A percentile compares a stretch with the other conserved stretches of the same genome.
Conservation (phyloP, 2,329 filamentous ascomycete genomes). For the Aureobasidium sp. region DNA sequence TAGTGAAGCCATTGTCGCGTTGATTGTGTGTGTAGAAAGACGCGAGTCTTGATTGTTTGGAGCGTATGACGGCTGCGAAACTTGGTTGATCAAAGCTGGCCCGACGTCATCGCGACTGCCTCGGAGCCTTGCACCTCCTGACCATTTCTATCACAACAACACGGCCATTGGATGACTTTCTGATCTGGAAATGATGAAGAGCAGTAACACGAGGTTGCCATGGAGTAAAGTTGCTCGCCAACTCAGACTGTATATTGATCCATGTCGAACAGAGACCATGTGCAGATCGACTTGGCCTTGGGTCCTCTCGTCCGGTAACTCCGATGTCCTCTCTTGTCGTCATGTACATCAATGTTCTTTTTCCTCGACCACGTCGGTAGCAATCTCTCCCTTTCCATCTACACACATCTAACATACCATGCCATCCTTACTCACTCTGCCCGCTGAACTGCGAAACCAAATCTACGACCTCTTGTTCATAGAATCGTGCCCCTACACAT, state of each 20-base stretch:
- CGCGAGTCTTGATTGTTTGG: neutral
- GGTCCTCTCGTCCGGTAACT: neutral
- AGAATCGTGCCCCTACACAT: slow-evolving; percentile 1
- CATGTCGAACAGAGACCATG: neutral
- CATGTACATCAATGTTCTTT: slow-evolving; percentile 11
- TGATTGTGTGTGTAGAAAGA: neutral
- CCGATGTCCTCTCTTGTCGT: slow-evolving; percentile 2
- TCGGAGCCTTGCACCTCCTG: neutral
- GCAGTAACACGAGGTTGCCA: neutral
- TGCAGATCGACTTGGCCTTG: neutral
- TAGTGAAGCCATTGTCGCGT: slow-evolving; percentile 50
- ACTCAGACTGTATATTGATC: neutral
- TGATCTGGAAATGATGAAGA: neutral
- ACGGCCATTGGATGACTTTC: neutral
- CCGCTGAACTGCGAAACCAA: slow-evolving; percentile 15
- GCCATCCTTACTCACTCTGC: slow-evolving; percentile 12
- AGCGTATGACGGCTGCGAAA: neutral
- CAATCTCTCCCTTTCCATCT: neutral
- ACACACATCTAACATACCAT: neutral
- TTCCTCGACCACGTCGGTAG: neutral
- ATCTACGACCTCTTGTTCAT: slow-evolving; percentile 15
- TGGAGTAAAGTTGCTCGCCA: neutral
- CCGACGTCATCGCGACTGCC: neutral
- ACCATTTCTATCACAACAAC: neutral
- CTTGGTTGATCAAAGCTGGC: neutral